A percentile compares a stretch with the other conserved stretches of the same genome.
Evolutionary conservation across 805 yeast genomes (phyloP).

Genomic region (Teunomyces funiuensis): DNA sequence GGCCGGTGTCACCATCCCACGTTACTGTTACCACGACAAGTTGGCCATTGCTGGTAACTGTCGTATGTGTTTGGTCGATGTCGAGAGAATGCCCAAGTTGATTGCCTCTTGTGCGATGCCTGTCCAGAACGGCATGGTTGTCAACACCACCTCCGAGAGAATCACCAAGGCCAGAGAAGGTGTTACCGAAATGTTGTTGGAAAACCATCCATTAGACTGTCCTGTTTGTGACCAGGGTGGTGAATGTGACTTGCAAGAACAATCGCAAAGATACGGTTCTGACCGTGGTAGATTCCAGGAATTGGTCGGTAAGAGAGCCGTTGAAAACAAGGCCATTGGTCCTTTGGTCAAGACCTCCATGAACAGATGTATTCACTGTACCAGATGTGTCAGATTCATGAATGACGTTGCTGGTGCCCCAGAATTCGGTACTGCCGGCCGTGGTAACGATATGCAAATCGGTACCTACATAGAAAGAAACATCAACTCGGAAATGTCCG

Average conservation of each 20-base stretch:
- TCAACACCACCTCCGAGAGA: constrained; percentile 73
- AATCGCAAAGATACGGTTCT: constrained; percentile 75
- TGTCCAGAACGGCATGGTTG: constrained; percentile 87
- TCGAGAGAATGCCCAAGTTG: constrained; percentile 85
- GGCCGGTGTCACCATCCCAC: constrained; percentile 85
- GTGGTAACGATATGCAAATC: constrained; percentile 90
- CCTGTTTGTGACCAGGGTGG: constrained; percentile 95
- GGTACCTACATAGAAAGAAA: constrained; percentile 87
- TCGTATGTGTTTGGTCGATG: constrained; percentile 89
- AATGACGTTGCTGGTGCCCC: constrained; percentile 93
- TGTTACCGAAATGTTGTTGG: constrained; percentile 83
- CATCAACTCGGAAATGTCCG: constrained; percentile 80
- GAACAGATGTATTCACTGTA: constrained; percentile 92
- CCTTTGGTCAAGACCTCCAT: constrained; percentile 86
- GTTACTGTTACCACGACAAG: constrained; percentile 91
- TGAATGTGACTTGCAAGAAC: constrained; percentile 91
- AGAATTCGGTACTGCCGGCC: constrained; percentile 83
- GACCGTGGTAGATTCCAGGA: constrained; percentile 86
- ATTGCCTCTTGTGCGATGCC: constrained; percentile 93
- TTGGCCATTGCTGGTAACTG: constrained; percentile 90
- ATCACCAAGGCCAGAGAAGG: constrained; percentile 85
- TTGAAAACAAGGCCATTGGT: constrained; percentile 87
- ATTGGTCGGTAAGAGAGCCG: constrained; percentile 82
- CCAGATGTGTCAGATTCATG: constrained; percentile 86
- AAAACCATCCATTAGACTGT: constrained; percentile 90